Percentiles rank a stretch among this genome's conserved stretches.
Conservation (phyloP, 2,329 filamentous ascomycete genomes). For the Botrytis hyacinthi region DNA sequence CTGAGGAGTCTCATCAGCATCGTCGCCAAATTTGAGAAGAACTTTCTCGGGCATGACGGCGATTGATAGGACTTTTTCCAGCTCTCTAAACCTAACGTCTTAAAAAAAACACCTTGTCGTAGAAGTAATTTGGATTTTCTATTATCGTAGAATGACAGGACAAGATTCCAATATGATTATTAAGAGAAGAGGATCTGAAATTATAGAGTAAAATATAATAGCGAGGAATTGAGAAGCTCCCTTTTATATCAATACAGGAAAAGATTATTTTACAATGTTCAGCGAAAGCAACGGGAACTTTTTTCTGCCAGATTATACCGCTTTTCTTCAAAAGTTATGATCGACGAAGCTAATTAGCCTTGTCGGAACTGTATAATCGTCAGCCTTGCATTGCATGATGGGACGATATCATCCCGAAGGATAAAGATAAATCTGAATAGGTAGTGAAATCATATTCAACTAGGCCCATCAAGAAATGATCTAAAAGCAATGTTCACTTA, state of each 20-base stretch:
- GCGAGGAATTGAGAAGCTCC: background rate
- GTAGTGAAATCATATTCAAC: too few relatives aligned
- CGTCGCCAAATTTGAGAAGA: constrained; percentile 42
- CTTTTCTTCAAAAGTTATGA: background rate
- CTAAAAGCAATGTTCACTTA: background rate
- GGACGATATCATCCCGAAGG: background rate
- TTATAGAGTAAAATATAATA: background rate
- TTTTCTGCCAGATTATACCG: constrained; percentile 2
- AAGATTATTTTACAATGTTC: background rate
- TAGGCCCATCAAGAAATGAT: background rate
- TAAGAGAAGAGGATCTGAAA: background rate
- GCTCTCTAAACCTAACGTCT: background rate
- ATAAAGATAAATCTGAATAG: background rate
- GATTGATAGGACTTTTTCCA: background rate
- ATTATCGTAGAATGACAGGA: background rate
- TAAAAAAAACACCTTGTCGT: background rate
- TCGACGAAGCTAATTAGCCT: background rate
- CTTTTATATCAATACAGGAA: background rate
- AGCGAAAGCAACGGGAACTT: background rate
- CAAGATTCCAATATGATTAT: background rate
- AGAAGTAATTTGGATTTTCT: background rate
- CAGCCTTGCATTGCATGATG: background rate
- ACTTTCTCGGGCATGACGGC: constrained; percentile 44
- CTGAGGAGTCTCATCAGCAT: constrained; percentile 21
- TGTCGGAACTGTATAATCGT: background rate